Evolutionary conservation across 2,329 filamentous ascomycete genomes (phyloP).

Genomic region (Aspergillus felis): DNA sequence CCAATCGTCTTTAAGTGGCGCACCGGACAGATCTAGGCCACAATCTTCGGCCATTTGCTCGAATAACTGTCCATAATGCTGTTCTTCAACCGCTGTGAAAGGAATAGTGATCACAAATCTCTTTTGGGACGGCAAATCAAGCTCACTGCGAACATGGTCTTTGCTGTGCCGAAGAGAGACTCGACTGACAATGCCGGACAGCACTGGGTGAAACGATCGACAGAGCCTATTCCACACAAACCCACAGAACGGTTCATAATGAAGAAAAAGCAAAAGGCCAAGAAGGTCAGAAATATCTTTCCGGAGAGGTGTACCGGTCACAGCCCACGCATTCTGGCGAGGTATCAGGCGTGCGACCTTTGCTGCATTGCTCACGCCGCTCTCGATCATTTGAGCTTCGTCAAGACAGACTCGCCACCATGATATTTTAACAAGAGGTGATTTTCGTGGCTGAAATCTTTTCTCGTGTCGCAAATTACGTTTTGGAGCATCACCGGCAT

Average conservation of each 20-base stretch:
- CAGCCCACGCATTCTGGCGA: constrained; percentile 81
- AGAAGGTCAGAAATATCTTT: constrained; percentile 74
- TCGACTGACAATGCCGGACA: constrained; percentile 64
- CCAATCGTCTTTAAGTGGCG: constrained; percentile 61
- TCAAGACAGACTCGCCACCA: constrained; percentile 82
- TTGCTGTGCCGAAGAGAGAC: constrained; percentile 86
- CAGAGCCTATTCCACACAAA: constrained; percentile 67
- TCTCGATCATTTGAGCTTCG: constrained; percentile 85
- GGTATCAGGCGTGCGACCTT: constrained; percentile 75
- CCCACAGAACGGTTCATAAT: constrained; percentile 70
- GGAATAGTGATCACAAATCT: constrained; percentile 84
- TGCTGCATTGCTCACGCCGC: constrained; percentile 77
- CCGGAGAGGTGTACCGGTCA: constrained; percentile 85
- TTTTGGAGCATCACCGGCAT: constrained; percentile 64
- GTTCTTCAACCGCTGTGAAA: constrained; percentile 85
- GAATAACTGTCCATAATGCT: constrained; percentile 77
- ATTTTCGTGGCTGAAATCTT: constrained; percentile 63
- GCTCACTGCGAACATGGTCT: constrained; percentile 70
- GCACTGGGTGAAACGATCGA: constrained; percentile 57
- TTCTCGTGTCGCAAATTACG: constrained; percentile 64
- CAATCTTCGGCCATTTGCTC: constrained; percentile 69
- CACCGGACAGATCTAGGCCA: constrained; percentile 61
- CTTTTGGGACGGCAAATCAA: constrained; percentile 76
- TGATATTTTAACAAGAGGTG: constrained; percentile 72
- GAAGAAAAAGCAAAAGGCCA: constrained; percentile 76